Evolutionary conservation across 805 yeast species (phyloP).

Genomic region (Candida adriatica): DNA sequence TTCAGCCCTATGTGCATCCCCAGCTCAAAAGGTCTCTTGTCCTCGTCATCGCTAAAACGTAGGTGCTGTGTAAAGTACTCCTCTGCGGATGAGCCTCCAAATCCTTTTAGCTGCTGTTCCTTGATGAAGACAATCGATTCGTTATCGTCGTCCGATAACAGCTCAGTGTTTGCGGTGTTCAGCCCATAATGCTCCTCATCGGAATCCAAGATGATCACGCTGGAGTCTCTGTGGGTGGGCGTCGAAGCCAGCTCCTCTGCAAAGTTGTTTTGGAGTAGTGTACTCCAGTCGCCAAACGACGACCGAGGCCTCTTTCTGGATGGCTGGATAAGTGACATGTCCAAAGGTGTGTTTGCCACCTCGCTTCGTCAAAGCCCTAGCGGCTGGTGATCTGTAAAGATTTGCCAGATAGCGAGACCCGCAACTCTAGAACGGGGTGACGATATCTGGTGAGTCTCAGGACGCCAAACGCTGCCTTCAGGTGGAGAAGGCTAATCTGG

Average conservation of each 20-base stretch:
- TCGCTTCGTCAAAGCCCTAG: no score
- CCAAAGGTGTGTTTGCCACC: no score
- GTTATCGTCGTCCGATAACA: constrained; percentile 9
- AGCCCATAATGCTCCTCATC: constrained; percentile 29
- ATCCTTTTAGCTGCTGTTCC: constrained; percentile 7
- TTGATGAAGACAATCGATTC: constrained; percentile 12
- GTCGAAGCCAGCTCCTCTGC: constrained; percentile 7
- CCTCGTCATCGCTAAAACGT: constrained; percentile 11
- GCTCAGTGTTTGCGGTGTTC: constrained; percentile 8
- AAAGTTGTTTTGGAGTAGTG: constrained; percentile 15
- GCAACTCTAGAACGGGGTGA: no score
- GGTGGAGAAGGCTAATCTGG: no score
- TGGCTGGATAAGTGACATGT: constrained; percentile 10
- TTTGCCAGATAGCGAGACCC: no score
- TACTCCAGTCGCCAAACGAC: constrained; percentile 23
- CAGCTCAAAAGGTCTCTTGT: constrained; percentile 1
- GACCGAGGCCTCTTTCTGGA: constrained; percentile 34
- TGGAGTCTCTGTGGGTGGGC: constrained; percentile 18
- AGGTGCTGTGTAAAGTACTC: constrained; percentile 9
- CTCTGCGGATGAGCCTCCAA: constrained; percentile 6
- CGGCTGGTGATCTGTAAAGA: no score
- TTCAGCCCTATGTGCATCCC: constrained; percentile 25
- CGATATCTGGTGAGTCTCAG: no score
- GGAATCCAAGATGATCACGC: constrained; percentile 33
- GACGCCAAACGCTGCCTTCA: no score